Conservation (phyloP, 2,329 filamentous ascomycete genomes). For the Phaeosphaeria sp. region DNA sequence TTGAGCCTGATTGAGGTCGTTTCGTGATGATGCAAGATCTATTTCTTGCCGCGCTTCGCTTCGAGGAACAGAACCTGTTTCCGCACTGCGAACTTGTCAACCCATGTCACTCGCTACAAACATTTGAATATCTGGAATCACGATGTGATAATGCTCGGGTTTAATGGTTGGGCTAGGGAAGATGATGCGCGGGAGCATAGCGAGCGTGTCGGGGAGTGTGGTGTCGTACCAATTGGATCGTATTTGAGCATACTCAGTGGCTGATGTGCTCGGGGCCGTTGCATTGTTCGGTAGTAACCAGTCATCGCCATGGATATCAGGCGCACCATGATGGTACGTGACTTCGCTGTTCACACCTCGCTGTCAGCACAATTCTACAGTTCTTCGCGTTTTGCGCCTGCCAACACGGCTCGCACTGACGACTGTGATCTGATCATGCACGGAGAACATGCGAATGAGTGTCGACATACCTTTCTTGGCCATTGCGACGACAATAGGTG, state of each 20-base stretch:
- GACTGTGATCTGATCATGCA: not conserved
- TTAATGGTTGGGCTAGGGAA: too few species aligned
- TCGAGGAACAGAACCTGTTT: constrained; percentile 97
- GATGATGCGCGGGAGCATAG: too few species aligned
- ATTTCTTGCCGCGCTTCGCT: constrained; percentile 77
- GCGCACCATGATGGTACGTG: constrained; percentile 89
- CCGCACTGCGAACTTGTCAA: constrained; percentile 67
- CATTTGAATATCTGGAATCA: too few species aligned
- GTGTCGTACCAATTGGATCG: constrained; percentile 82
- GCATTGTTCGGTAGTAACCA: constrained; percentile 93
- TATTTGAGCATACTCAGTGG: constrained; percentile 99
- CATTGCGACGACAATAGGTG: constrained; percentile 29
- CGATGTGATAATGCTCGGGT: too few species aligned
- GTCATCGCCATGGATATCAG: constrained; percentile 99
- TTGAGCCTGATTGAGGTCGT: not conserved
- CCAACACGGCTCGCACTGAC: not conserved
- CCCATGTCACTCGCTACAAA: not conserved
- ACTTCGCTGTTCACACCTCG: constrained; percentile 70
- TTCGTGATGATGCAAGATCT: not conserved
- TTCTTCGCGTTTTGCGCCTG: not conserved
- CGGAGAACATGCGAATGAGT: not conserved
- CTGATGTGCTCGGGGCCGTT: constrained; percentile 78
- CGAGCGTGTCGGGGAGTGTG: too few species aligned
- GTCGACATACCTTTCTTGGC: constrained; percentile 42
- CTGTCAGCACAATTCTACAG: constrained; percentile 21